These are phyloP conservation scores for Coffea humblotiana DNA, from an alignment of 305 asterid species.

Conservation along the genomic window DNA sequence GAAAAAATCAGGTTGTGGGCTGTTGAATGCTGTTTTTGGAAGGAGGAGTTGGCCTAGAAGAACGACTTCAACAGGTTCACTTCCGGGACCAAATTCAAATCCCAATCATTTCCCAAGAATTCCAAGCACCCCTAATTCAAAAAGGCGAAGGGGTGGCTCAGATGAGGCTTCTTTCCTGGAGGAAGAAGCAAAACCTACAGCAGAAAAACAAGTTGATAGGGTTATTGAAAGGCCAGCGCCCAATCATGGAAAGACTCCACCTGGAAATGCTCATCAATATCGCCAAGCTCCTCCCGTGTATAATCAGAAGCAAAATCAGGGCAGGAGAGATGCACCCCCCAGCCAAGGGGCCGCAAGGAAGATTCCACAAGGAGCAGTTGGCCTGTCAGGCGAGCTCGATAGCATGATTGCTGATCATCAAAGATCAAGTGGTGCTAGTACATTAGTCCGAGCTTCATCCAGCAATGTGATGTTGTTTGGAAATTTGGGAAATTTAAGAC, in stretches of 20 bases:
- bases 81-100: constrained; percentile 21
- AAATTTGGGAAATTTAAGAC: constrained; percentile 70
- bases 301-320: constrained; percentile 22
- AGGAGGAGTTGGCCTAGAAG: constrained; percentile 54
- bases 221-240: constrained; percentile 63
- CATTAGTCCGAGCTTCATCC: constrained; percentile 68
- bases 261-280: constrained; percentile 25
- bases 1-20: constrained; percentile 71
- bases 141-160: constrained; percentile 25
- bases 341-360: constrained; percentile 36
- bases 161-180: constrained; percentile 25
- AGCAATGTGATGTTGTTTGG: constrained; percentile 62
- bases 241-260: constrained; percentile 33
- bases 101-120: constrained; percentile 23
- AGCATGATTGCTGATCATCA: constrained; percentile 75
- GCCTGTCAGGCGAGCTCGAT: constrained; percentile 72
- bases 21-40: constrained; percentile 69
- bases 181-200: background rate
- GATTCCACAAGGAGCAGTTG: constrained; percentile 37
- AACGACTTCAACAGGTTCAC: constrained; percentile 52
- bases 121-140: constrained; percentile 45
- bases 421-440: constrained; percentile 41
- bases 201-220: constrained; percentile 34
- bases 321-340: constrained; percentile 4
- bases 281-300: constrained; percentile 23